A percentile compares a stretch with the other conserved stretches of the same genome.
Conservation (phyloP, 2,329 filamentous ascomycete genomes). For the Penicillium sp. region DNA sequence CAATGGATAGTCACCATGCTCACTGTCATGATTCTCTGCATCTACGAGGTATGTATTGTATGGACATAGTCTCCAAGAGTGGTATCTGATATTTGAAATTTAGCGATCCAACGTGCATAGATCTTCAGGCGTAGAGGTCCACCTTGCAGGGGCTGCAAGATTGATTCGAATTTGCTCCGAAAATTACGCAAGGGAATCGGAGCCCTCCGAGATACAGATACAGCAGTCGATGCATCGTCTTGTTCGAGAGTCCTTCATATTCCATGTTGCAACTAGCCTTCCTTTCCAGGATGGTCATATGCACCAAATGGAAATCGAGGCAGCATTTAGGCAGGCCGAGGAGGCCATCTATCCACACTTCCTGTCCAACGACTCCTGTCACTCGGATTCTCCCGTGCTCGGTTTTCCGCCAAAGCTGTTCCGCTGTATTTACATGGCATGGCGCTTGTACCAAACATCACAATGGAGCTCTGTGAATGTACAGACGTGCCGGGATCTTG, state of each 20-base stretch:
- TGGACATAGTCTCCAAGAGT: neutral
- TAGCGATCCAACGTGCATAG: conserved; percentile 18
- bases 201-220: neutral
- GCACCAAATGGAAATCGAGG: conserved; percentile 14
- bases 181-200: neutral
- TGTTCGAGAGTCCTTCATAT: conserved; percentile 27
- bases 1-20: conserved; percentile 12
- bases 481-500: neutral
- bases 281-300: conserved; percentile 18
- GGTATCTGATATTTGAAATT: neutral
- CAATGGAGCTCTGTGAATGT: neutral
- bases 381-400: conserved; percentile 20
- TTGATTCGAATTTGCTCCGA: conserved; percentile 16
- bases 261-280: conserved; percentile 27
- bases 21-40: conserved; percentile 23
- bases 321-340: neutral
- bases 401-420: conserved; percentile 23
- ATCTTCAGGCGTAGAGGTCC: conserved; percentile 19
- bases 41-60: conserved; percentile 21
- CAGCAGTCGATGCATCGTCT: conserved; percentile 16
- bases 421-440: conserved; percentile 16
- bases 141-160: conserved; percentile 23
- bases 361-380: neutral
- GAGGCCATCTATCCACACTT: conserved; percentile 7
- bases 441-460: conserved; percentile 6